Evolutionary conservation across 2,329 filamentous ascomycete species (phyloP).

Genomic region (Sporothrix dimorphospora): DNA sequence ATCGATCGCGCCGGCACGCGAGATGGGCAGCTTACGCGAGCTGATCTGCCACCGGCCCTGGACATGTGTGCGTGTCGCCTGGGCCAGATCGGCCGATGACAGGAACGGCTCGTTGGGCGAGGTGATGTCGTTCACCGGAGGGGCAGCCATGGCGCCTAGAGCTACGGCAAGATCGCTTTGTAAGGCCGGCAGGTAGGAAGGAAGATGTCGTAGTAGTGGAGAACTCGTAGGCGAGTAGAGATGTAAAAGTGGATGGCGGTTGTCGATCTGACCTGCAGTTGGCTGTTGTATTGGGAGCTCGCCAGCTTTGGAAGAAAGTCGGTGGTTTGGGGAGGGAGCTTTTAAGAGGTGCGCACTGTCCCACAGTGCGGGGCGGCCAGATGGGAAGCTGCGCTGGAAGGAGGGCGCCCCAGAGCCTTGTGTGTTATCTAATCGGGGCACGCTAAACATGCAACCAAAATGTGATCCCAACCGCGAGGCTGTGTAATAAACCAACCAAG

Average conservation of each 20-base stretch:
- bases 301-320: too few relatives aligned
- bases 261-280: background rate
- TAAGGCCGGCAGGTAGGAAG: background rate
- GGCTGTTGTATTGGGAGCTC: background rate
- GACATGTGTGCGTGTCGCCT: conserved; percentile 59
- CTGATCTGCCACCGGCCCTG: conserved; percentile 74
- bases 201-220: background rate
- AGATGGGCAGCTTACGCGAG: conserved; percentile 90
- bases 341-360: background rate
- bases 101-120: conserved; percentile 59
- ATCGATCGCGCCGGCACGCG: conserved; percentile 89
- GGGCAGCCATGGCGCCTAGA: background rate
- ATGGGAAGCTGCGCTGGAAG: background rate
- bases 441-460: too few relatives aligned
- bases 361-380: background rate
- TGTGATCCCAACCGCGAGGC: background rate
- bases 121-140: conserved; percentile 40
- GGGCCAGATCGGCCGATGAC: conserved; percentile 51
- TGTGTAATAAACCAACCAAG: background rate
- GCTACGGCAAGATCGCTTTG: background rate
- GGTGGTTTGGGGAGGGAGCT: background rate
- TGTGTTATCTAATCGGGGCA: background rate
- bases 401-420: background rate
- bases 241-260: background rate
- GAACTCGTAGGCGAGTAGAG: background rate